Base-by-base conservation (phyloP, 2,329 filamentous ascomycete species). In the Pyricularia sp. region DNA sequence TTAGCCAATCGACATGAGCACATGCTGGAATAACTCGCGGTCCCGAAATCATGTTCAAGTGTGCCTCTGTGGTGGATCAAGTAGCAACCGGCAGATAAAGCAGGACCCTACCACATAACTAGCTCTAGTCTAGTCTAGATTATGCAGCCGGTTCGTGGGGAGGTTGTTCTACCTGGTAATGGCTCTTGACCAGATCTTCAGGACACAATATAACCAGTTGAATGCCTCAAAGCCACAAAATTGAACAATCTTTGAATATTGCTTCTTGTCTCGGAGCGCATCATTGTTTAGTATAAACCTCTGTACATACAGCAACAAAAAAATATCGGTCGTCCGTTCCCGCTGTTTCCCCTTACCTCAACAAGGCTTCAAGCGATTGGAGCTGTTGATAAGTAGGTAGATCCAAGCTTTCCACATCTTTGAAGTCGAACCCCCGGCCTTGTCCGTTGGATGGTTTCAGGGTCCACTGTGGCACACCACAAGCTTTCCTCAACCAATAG, bases 1-100 rank as follows among this genome's bases (percentile, higher is more conserved):
- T 10, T 57, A 59, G 62, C 62, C 62, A 64, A 64, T 64, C 40
- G 49, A 61, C 61, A 40, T 24, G 64, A 61, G 33, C 63, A 64
- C 64, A 57, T 65, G 60, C 19, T 33, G 26, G 60, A 60, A 65
- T 22, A 24, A 62, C 53, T 31, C 49, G 49, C 30, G 24, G 16
- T 4, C 53, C 53, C 49, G 28, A 30, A 16, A 30, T 59, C 22
- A 19, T 28, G 9, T 28, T 59, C 55, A 59, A 59, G 55, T 12
- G 13, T 59, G 9, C 28, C 26, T 19, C 13, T 22, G 60, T 62
- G 16, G 60, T 62, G 60, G 60, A 62, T 26, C 24, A 28, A 28
- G 55, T 30, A 59, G 26, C 55, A 26, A 13, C 24, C 55, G 26
- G 26, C 26, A 59, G 55, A 59, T 59, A 16, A 22, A 59, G 55